Percentiles rank a stretch among this genome's conserved stretches.
Conservation (phyloP, 2,329 filamentous ascomycete species). For the Colletotrichum shisoi region DNA sequence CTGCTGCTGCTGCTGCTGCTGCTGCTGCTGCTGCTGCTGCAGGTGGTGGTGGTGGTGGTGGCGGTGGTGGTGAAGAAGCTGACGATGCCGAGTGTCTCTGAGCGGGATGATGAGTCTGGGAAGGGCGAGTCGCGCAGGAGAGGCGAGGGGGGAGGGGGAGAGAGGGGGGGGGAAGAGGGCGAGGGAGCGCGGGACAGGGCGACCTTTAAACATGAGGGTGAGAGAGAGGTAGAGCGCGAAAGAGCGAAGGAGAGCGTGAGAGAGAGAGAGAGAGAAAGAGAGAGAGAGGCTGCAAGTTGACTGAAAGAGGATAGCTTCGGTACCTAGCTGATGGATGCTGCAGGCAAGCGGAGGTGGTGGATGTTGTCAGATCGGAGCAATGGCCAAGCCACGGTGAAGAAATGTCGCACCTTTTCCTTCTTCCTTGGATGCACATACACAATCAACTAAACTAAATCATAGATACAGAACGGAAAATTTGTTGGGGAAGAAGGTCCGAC, state of each 20-base stretch:
- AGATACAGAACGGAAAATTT: slow-evolving; percentile 28
- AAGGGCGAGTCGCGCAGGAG: slow-evolving; percentile 18
- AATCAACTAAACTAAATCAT: too few species aligned
- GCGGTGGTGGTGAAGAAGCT: background rate
- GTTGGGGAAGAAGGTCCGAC: slow-evolving; percentile 38
- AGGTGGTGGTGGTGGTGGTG: too few species aligned
- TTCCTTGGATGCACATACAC: background rate
- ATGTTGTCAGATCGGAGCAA: slow-evolving; percentile 18
- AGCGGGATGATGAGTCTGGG: slow-evolving; percentile 9
- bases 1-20: too few species aligned
- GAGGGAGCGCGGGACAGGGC: slow-evolving; percentile 18
- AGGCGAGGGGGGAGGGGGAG: slow-evolving; percentile 14
- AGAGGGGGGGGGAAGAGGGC: slow-evolving; percentile 8
- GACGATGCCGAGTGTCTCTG: background rate
- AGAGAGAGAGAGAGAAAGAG: background rate
- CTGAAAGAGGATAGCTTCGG: background rate
- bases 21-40: too few species aligned
- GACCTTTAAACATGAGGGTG: slow-evolving; percentile 33
- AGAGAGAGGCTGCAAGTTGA: background rate
- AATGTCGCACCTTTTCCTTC: slow-evolving; percentile 28
- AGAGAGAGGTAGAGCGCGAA: slow-evolving; percentile 4
- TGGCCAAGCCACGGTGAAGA: slow-evolving; percentile 32
- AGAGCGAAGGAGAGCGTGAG: background rate
- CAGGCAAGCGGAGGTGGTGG: slow-evolving; percentile 20
- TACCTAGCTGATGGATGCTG: slow-evolving; percentile 5